Base-by-base conservation (phyloP, 2,329 filamentous ascomycete genomes). In the Talaromyces marneffei region DNA sequence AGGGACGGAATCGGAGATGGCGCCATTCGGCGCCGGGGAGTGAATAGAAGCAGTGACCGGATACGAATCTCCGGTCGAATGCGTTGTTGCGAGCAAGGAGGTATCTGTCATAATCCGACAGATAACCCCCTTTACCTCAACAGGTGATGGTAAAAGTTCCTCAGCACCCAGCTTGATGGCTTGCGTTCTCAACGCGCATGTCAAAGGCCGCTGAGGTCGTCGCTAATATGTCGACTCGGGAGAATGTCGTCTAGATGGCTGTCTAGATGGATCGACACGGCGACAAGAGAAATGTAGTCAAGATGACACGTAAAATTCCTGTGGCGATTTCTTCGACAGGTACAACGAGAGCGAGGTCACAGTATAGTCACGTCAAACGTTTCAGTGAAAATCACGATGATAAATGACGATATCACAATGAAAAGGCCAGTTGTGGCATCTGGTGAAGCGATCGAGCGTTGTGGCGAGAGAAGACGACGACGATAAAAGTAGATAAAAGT, bases 71-170 rank as follows among this genome's bases (percentile, higher is more conserved):
- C 76, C 77, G 69, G 75, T 74, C 69, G 77, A 73, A 73, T 79
- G 75, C 77, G 78, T 79, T 73, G 73, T 77, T 73, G 75, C 72
- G 71, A 78, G 70, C 69, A 78, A 77, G 74, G 76, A 78, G 77
- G 76, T 78, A 78, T 80, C 79, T 79, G 79, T 80, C 79, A 81
- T 81, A 80, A 75, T 80, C 78, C 69, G 79, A 79, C 79, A 79
- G 77, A 75, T 71, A 70, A 75, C 75, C 77, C 75, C 77, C 75
- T 78, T 76, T 69, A 55, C 62, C 61, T 62, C 60, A 42, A 59
- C 35, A 29, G 40, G 53, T 53, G 62, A 62, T 64, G 60, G 52
- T 53, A 59, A 50, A 65, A 60, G 61, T 59, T 65, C 59, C 63
- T 64, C 63, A 64, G 58, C 63, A 63, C 63, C 63, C 53, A 62